Evolutionary conservation across 116 monocot species (phyloP), one percentile per base, ranked within the genome.

Genomic region (Iris pallida): DNA sequence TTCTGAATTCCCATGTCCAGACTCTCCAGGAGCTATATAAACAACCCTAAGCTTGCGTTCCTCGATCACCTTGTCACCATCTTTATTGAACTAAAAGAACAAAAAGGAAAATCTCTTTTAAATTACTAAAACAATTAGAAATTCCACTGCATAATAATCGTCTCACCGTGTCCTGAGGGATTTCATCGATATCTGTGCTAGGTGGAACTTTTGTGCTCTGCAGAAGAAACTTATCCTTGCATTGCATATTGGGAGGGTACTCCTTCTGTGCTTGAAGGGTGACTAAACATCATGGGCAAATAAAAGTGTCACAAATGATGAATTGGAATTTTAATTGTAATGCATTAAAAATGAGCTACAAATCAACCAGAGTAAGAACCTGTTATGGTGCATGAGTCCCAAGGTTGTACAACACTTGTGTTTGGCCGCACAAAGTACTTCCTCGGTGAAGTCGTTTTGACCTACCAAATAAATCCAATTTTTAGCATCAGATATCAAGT

Each of bases 351-450:
- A 67, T 53, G 20, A 47, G 17, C 71, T 8, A 8, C 45, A 49
- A 53, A 48, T 13, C 16, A 65, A 49, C n/a, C 44, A 43, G 41
- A 47, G 47, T 11, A 51, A 20, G 12, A 47, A 91, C 95, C 86
- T 76, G 80, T 88, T 55, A 96, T 81, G 45, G 70, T 78, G 52
- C 80, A 89, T 13, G 91, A 86, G 72, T 96, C 95, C 91, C 95
- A 91, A 20, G 95, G 95, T 59, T 96, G 91, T 59, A 96, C 82
- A 48, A 96, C 79, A 55, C 84, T 77, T 5, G 88, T 78, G 73
- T 91, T 96, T 13, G 95, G 95, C 59, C 91, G 69, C 47, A 96
- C 95, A 62, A 96, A 86, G 64, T 96, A 96, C 64, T 91, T 96
- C 85, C 68, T 91, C 16, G 95, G 95, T 1, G 95, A 86, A 14